These are phyloP conservation scores for Populus hybrid DNA, from an alignment of 441 rosid genomes.

Conservation along the genomic window DNA sequence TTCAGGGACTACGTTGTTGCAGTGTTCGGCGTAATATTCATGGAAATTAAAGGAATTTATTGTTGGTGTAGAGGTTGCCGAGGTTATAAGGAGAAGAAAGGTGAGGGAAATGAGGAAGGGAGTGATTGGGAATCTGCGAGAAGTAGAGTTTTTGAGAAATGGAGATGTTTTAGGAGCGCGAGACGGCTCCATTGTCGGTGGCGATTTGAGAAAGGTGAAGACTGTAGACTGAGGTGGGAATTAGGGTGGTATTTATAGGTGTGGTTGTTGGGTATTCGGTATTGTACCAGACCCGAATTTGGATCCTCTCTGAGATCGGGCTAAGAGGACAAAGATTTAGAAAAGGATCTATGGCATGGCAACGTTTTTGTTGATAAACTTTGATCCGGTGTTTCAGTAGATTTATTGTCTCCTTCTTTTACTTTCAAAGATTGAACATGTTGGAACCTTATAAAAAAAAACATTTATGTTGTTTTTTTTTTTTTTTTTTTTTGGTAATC, in stretches of 20 bases:
- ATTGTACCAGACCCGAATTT: background rate
- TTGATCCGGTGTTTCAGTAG: no score
- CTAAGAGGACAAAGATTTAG: background rate
- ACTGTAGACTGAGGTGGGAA: background rate
- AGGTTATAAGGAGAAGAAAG: constrained; percentile 16
- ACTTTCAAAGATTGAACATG: no score
- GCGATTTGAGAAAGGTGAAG: background rate
- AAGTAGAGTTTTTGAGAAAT: constrained; percentile 7
- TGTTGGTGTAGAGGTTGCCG: constrained; percentile 20
- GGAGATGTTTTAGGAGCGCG: background rate
- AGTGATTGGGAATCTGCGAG: background rate
- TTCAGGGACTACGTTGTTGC: constrained; percentile 45
- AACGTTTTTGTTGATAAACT: no score
- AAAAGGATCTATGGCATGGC: background rate
- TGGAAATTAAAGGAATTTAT: constrained; percentile 22
- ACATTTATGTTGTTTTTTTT: no score
- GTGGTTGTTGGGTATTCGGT: background rate
- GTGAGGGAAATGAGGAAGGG: constrained; percentile 20
- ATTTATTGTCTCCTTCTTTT: no score
- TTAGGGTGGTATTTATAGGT: background rate
- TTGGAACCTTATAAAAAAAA: no score
- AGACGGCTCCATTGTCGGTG: constrained; percentile 11
- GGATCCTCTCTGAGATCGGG: background rate
- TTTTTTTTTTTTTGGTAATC: no score
- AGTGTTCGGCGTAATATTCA: constrained; percentile 40